These are phyloP conservation scores for Trichoderma atroviride DNA, from an alignment of 2,329 filamentous ascomycete genomes.

Conservation along the genomic window DNA sequence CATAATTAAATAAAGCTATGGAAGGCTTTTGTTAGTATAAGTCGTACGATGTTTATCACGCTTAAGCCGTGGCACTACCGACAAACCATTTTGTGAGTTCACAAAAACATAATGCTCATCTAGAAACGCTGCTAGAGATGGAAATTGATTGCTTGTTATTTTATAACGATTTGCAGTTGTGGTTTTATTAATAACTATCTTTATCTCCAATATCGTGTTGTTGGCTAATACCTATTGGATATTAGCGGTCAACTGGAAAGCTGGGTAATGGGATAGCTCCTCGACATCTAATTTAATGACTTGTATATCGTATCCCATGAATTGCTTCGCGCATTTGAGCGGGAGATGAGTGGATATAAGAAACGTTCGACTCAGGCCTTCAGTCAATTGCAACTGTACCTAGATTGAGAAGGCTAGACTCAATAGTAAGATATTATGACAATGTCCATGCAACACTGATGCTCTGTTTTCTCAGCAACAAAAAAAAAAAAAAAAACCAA, in stretches of 20 bases:
- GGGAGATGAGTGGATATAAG: not conserved
- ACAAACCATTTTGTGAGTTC: not conserved
- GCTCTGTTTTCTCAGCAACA: not conserved
- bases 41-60: not conserved
- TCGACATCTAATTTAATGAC: not conserved
- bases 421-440: not conserved
- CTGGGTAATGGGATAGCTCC: not conserved
- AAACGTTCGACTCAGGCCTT: not conserved
- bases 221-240: not conserved
- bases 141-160: not conserved
- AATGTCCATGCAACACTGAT: not conserved
- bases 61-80: not conserved
- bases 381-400: too few relatives aligned
- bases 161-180: not conserved
- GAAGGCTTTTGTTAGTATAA: not conserved
- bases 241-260: too few relatives aligned
- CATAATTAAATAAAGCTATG: not conserved
- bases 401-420: not conserved
- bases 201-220: too few relatives aligned
- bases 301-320: too few relatives aligned
- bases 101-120: not conserved
- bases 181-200: not conserved
- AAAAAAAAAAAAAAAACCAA: not conserved
- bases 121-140: not conserved
- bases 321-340: not conserved